These are phyloP conservation scores for Thraustotheca clavata DNA, from an alignment of 352 stramenopile species.

Conservation along the genomic window DNA sequence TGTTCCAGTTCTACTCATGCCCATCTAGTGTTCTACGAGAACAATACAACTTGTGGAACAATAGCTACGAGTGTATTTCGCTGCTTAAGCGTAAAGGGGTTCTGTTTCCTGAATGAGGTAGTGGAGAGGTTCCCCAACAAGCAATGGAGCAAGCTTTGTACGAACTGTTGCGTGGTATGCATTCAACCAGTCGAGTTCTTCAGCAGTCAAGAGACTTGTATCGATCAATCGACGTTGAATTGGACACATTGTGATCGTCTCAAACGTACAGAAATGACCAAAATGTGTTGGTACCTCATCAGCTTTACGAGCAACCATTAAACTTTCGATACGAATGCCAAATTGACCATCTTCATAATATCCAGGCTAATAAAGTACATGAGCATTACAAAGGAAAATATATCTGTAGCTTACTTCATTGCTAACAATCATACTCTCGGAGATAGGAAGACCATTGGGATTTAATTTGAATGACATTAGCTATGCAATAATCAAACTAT, in stretches of 20 bases:
- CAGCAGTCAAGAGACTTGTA: conserved; percentile 75
- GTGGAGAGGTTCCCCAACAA: conserved; percentile 48
- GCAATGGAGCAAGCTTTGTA: conserved; percentile 85
- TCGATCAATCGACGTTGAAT: conserved; percentile 98
- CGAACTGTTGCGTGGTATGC: conserved; percentile 89
- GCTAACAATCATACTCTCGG: conserved; percentile 95
- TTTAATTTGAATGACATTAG: conserved; percentile 81
- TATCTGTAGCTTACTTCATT: conserved; percentile 68
- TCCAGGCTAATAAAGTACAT: conserved; percentile 71
- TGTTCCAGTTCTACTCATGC: too few relatives aligned
- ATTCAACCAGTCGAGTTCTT: conserved; percentile 95
- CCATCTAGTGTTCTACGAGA: too few relatives aligned
- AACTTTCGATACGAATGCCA: conserved; percentile 99
- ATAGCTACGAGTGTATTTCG: background rate
- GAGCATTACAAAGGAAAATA: background rate
- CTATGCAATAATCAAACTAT: conserved; percentile 25
- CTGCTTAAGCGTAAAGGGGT: conserved; percentile 26
- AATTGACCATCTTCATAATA: conserved; percentile 98
- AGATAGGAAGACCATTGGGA: conserved; percentile 68
- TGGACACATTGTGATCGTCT: conserved; percentile 96
- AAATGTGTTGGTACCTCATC: conserved; percentile 48
- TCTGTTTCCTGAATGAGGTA: conserved; percentile 75
- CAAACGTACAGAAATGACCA: conserved; percentile 93
- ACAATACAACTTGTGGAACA: background rate
- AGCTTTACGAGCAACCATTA: conserved; percentile 92